A percentile compares a stretch with the other conserved stretches of the same genome.
phyloP scores from a whole-genome alignment of 768 basidiomycete species.

The Trametes meyenii region DNA sequence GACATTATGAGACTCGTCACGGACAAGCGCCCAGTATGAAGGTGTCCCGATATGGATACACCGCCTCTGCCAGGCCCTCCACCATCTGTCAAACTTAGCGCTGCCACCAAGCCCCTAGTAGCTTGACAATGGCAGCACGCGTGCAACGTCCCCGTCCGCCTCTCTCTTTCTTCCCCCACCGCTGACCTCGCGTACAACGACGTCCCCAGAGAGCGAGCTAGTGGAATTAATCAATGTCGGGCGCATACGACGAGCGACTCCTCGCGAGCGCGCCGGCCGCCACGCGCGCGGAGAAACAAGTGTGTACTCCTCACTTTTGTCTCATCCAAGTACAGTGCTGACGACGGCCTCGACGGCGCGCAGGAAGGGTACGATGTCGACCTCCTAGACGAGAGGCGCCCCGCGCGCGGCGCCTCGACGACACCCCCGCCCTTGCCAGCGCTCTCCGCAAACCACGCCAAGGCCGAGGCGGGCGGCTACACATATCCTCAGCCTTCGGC shows the following conservation, averaged over 20 bases:
- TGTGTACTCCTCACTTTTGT: conserved; percentile 12
- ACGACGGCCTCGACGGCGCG: neutral
- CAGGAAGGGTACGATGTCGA: conserved; percentile 61
- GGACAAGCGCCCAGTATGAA: neutral
- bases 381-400: conserved; percentile 34
- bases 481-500: conserved; percentile 14
- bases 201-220: conserved; percentile 5
- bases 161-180: conserved; percentile 5
- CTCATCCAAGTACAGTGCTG: neutral
- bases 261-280: conserved; percentile 34
- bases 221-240: conserved; percentile 11
- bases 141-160: neutral
- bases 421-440: conserved; percentile 20
- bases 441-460: conserved; percentile 29
- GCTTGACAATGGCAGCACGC: conserved; percentile 1
- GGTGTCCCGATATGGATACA: conserved; percentile 6
- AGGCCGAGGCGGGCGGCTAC: conserved; percentile 24
- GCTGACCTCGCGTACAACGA: neutral
- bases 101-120: conserved; percentile 5
- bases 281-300: conserved; percentile 37
- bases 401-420: conserved; percentile 27
- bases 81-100: conserved; percentile 16
- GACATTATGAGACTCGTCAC: too few relatives aligned
- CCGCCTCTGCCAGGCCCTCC: neutral
- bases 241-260: conserved; percentile 34